Base-by-base conservation (phyloP, 2,329 filamentous ascomycete genomes). In the Fusarium sp. region DNA sequence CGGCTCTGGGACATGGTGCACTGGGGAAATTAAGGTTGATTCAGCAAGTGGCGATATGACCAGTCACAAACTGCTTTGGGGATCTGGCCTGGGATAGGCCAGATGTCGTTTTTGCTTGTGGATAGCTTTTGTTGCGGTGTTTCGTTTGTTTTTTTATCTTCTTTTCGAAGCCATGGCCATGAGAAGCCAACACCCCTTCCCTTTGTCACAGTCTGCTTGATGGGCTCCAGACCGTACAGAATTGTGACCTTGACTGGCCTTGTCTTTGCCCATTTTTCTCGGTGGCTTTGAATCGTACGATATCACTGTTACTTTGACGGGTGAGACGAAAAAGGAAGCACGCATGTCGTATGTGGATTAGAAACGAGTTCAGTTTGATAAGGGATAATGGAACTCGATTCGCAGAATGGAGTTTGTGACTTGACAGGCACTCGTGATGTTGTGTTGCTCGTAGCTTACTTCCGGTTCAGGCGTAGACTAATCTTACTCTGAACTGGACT, bases 1-100 rank as follows among this genome's bases (percentile, higher is more conserved):
- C 65, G 70, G 64, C 68, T 71, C 66, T 71, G 74, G 73, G 74
- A 79, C 67, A 66, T 67, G 77, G 76, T 79, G 77, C 67, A 79
- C 73, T 78, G 75, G 77, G 74, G 73, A 78, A 74, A 78, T 75
- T 74, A 78, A 78, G 71, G 78, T 77, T 79, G 76, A 76, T 79
- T 77, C 74, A 75, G 72, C 70, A 77, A 73, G 79, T 80, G 80
- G 77, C 79, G 77, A 79, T 73, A 80, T 69, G 77, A 79, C 75
- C 74, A 80, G 78, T 78, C 80, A 79, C 77, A 63, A 79, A 77
- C 71, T 79, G 73, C 73, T 78, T 78, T 75, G 72, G 72, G 75
- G 70, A 73, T 62, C 67, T 69, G 75, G 71, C 68, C 75, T 75
- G 74, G 76, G 71, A 74, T 64, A 70, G 71, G 76, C 77, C 69